Base-by-base conservation (phyloP, 148 eudicot species). In the Rhododendron henanense region DNA sequence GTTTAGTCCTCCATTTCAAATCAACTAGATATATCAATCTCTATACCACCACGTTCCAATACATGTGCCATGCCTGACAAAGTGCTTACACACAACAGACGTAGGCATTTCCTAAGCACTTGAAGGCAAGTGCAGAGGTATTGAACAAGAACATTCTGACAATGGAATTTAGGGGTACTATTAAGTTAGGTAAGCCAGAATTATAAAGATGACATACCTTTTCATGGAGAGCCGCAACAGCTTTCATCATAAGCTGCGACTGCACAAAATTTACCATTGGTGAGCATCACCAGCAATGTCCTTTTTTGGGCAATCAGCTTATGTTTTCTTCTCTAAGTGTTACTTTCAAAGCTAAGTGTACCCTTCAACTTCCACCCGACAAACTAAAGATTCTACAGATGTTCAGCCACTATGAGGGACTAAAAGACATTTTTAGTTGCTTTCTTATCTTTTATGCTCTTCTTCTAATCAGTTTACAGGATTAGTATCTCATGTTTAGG, bases 171-270 rank as follows among this genome's bases (percentile, higher is more conserved):
- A 71, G 76, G 37, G 31, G 14, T 28, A 63, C 13, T 65, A 3
- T 65, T 65, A 65, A 23, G 33, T 1, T n/a, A 23, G 69, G 33
- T 65, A 33, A 0, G 5, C 74, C 47, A 78, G 83, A 78, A 44
- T 59, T 28, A 79, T 6, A 6, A 51, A 31, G 77, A 85, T 44
- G 79, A 48, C 78, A 48, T 31, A 80, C 87, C 87, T 85, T 80
- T 80, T 80, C 87, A 28, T 85, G 79, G 57, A 85, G 75, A 85
- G 84, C 84, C 57, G 84, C 16, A 31, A 80, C 84, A 21, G 84
- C 78, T 69, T 80, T 69, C 84, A 47, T 80, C 87, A 85, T 80
- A 67, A 67, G 35, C 50, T 80, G 87, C 5, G 84, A 65, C 87
- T 85, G 84, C 84, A 80, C 35, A 67, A 33, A 55, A 39, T 8